phyloP scores from a whole-genome alignment of 78 protist species.

The slime mould (Dictyostelium discoideum) region DNA sequence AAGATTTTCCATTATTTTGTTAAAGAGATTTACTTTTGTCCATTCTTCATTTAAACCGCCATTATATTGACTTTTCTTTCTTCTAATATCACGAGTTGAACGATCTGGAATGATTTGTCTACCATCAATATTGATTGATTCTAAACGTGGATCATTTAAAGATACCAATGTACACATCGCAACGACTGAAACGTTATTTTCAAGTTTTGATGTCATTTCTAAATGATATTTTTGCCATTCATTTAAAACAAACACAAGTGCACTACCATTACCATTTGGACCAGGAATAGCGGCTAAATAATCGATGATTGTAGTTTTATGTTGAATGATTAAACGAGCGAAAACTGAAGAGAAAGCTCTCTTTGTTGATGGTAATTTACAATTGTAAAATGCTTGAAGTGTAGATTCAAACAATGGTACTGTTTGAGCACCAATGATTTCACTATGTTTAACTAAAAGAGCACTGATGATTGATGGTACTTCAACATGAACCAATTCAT shows the following conservation, averaged over 20 bases:
- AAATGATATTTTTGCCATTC: slow-evolving; percentile 45
- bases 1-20: background rate
- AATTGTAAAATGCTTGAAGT: background rate
- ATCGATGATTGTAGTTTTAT: background rate
- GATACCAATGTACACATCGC: background rate
- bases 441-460: background rate
- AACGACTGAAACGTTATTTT: slow-evolving; percentile 3
- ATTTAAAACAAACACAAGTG: background rate
- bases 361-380: slow-evolving; percentile 27
- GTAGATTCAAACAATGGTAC: background rate
- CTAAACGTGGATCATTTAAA: slow-evolving; percentile 17
- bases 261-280: slow-evolving; percentile 1
- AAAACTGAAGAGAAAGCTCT: slow-evolving; percentile 17
- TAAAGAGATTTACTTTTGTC: slow-evolving; percentile 11
- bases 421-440: background rate
- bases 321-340: slow-evolving; percentile 24
- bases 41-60: background rate
- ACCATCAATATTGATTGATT: slow-evolving; percentile 11
- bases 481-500: slow-evolving; percentile 12
- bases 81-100: background rate
- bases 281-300: background rate
- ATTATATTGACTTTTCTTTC: background rate
- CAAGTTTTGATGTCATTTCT: slow-evolving; percentile 8
- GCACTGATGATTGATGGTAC: slow-evolving; percentile 24
- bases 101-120: background rate